phyloP scores from a whole-genome alignment of 345 rosid genomes.

The Pistacia vera region DNA sequence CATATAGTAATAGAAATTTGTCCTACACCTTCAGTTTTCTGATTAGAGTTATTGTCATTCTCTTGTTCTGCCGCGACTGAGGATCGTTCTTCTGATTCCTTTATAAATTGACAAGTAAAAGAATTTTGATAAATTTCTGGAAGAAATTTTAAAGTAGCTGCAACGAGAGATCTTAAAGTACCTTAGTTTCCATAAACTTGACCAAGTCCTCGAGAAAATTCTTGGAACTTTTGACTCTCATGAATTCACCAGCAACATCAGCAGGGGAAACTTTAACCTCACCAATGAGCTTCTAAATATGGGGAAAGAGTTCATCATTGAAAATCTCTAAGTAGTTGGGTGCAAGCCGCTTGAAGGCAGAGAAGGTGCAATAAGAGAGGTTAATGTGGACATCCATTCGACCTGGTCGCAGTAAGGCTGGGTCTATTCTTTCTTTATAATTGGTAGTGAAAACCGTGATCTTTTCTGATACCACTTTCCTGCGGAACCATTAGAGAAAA shows the following conservation, averaged over 20 bases:
- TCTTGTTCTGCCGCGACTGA: neutral
- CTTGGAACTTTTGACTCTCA: constrained; percentile 31
- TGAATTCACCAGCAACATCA: constrained; percentile 45
- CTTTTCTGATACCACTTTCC: constrained; percentile 22
- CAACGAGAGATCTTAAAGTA: neutral
- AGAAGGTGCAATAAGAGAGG: constrained; percentile 43
- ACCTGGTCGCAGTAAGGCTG: constrained; percentile 45
- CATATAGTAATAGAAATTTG: neutral
- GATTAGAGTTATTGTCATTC: neutral
- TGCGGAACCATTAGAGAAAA: no score
- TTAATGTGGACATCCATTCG: constrained; percentile 48
- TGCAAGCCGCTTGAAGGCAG: constrained; percentile 47
- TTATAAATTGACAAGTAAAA: neutral
- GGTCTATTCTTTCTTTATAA: constrained; percentile 22
- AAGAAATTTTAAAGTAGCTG: neutral
- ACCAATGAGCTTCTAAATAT: constrained; percentile 28
- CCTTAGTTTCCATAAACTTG: constrained; percentile 37
- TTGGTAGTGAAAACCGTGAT: constrained; percentile 41
- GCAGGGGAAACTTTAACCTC: constrained; percentile 38
- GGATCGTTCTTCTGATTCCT: constrained; percentile 19
- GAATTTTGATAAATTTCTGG: neutral
- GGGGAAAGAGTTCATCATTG: constrained; percentile 26
- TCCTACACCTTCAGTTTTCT: no score
- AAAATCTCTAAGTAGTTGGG: constrained; percentile 30
- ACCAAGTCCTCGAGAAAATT: constrained; percentile 26